Base-by-base conservation (phyloP, 2,329 filamentous ascomycete genomes). In the Arthroderma sp. region DNA sequence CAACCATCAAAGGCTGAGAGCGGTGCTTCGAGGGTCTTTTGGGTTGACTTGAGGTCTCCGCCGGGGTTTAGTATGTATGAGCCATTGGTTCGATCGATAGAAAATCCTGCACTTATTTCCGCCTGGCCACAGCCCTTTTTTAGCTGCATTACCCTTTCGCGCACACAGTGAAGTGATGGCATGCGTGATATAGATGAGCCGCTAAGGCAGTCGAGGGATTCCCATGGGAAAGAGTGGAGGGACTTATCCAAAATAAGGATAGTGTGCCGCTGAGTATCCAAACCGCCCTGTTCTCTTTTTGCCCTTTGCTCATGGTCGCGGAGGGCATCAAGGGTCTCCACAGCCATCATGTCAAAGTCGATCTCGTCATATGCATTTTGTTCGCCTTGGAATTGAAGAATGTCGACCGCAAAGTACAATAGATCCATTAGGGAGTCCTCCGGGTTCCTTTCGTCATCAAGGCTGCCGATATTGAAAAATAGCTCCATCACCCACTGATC, bases 281-380 rank as follows among this genome's bases (percentile, higher is more conserved):
- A 60, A 27, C 22, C 10, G 4, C 15, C 22, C 30, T 44, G 41
- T 8, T 46, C 43, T 28, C 40, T 38, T 36, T 32, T 36, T 40
- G 47, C 43, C 30, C 62, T 63, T 44, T 73, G 71, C 55, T 94
- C 81, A 57, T 95, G 95, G 1, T 78, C 75, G 41, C 80, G 77
- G 28, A 98, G 68, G 2, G 87, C 85, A 63, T 95, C 89, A 34
- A 86, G 75, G 0, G 85, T 85, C 54, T 94, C 87, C 34, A 96
- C 74, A 4, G 88, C 79, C 77, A 98, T 93, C 53, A 73, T 68
- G 53, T 98, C 91, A 58, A 96, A 94, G 62, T 96, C 89, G 50
- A 98, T 85, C 65, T 98, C 91, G 55, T 98, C 91, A 63, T 95
- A 95, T 0, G 93, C 91, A 58, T 96, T 98, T 40, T 80, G 77